Percentiles rank a stretch among this genome's conserved stretches.
phyloP scores from a whole-genome alignment of 257 asterid species.

The Solanum raphanifolium region DNA sequence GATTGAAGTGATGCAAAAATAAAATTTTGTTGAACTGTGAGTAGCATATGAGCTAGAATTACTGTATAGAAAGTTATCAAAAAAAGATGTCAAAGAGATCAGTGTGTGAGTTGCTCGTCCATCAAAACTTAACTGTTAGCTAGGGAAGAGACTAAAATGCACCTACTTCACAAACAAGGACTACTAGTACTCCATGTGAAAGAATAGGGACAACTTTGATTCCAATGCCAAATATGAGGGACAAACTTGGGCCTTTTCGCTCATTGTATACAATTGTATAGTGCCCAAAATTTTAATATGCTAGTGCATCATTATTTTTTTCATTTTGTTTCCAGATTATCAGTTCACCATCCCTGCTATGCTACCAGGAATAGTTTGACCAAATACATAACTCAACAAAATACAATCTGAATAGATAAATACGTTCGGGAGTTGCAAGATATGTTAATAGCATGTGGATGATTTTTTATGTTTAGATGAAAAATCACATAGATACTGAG shows the following conservation, averaged over 20 bases:
- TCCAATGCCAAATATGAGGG: neutral
- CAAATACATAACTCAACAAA: neutral
- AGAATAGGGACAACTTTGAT: neutral
- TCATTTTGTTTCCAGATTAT: neutral
- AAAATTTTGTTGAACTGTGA: neutral
- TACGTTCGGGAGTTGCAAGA: neutral
- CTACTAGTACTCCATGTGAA: neutral
- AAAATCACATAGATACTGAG: neutral
- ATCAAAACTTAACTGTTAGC: neutral
- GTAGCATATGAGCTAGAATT: neutral
- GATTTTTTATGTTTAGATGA: neutral
- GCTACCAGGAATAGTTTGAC: neutral
- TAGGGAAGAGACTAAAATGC: neutral
- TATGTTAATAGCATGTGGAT: neutral
- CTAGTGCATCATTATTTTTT: neutral
- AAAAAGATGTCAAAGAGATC: neutral
- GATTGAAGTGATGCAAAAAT: neutral
- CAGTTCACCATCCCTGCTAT: neutral
- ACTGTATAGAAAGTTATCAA: neutral
- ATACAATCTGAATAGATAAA: neutral
- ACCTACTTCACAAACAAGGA: neutral
- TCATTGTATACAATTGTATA: neutral
- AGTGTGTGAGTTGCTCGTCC: neutral
- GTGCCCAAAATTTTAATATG: neutral
- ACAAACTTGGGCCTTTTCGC: neutral